These are phyloP conservation scores for Stevia rebaudiana DNA, from an alignment of 140 eudicot genomes.

Conservation along the genomic window DNA sequence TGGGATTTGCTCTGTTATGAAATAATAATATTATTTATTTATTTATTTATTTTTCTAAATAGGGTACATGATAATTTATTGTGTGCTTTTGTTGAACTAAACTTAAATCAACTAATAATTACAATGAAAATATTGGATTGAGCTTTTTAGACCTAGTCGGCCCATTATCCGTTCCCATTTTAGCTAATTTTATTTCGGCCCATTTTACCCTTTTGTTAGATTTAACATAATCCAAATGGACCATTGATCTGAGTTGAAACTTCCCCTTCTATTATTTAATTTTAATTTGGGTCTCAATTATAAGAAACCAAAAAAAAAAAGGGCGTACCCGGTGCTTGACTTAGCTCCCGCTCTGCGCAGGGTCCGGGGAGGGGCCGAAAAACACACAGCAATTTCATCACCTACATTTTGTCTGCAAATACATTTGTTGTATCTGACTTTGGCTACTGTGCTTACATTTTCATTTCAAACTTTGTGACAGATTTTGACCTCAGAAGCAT, in stretches of 20 bases:
- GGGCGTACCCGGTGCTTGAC: too few relatives aligned
- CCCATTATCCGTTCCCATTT: neutral
- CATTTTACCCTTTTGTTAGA: neutral
- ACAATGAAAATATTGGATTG: too few relatives aligned
- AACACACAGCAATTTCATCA: neutral
- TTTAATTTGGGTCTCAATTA: constrained; percentile 8
- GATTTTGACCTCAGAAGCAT: constrained; percentile 58
- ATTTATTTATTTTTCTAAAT: too few relatives aligned
- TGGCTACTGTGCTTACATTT: constrained; percentile 18
- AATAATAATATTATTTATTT: too few relatives aligned
- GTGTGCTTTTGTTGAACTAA: neutral
- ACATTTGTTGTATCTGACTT: constrained; percentile 4
- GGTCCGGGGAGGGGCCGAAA: too few relatives aligned
- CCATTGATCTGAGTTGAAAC: neutral
- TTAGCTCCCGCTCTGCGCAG: too few relatives aligned
- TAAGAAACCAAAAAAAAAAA: neutral
- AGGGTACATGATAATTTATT: too few relatives aligned
- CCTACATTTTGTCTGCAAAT: neutral
- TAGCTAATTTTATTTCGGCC: neutral
- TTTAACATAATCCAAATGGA: neutral
- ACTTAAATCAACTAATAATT: too few relatives aligned
- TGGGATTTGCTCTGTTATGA: neutral
- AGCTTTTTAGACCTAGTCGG: neutral
- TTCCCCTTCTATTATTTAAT: neutral
- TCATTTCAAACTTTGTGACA: constrained; percentile 29